Conservation (phyloP, 2,329 filamentous ascomycete genomes). For the Pyrenophora tritici-repentis region DNA sequence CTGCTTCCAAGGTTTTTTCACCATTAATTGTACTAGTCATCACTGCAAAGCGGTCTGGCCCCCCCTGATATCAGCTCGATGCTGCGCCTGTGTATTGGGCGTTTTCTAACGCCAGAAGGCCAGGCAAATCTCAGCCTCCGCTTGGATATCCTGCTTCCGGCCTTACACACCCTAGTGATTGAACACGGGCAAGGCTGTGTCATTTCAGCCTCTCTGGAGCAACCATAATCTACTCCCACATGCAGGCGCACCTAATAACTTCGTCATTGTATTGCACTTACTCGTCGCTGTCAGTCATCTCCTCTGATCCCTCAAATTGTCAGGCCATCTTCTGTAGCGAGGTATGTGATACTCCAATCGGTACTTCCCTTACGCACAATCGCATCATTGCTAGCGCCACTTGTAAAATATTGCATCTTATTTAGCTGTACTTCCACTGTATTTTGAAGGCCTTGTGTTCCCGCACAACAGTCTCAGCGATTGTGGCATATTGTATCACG, state of each 20-base stretch:
- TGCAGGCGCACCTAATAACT: constrained; percentile 25
- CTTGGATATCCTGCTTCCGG: constrained; percentile 30
- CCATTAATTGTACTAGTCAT: constrained; percentile 22
- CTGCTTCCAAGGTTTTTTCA: constrained; percentile 19
- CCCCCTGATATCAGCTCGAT: constrained; percentile 21
- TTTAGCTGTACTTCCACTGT: background rate
- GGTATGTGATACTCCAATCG: constrained; percentile 29
- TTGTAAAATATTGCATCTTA: constrained; percentile 4
- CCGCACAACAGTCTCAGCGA: no score
- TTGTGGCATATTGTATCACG: constrained; percentile 17
- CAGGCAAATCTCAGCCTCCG: constrained; percentile 21
- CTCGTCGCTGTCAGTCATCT: constrained; percentile 21
- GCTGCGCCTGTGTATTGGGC: constrained; percentile 20
- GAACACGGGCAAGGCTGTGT: constrained; percentile 30
- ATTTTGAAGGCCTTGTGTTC: background rate
- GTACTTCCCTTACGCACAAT: background rate
- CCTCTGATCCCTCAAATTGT: constrained; percentile 24
- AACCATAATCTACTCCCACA: constrained; percentile 27
- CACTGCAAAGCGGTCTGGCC: constrained; percentile 27
- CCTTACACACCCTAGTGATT: constrained; percentile 27
- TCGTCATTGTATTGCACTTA: constrained; percentile 35
- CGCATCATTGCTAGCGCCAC: background rate
- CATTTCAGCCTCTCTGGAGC: constrained; percentile 34
- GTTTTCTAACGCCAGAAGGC: constrained; percentile 13
- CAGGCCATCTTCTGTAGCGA: constrained; percentile 35